Evolutionary conservation across 2,329 filamentous ascomycete genomes (phyloP), one percentile per base, ranked within the genome.

Genomic region (Lachnellula arida): DNA sequence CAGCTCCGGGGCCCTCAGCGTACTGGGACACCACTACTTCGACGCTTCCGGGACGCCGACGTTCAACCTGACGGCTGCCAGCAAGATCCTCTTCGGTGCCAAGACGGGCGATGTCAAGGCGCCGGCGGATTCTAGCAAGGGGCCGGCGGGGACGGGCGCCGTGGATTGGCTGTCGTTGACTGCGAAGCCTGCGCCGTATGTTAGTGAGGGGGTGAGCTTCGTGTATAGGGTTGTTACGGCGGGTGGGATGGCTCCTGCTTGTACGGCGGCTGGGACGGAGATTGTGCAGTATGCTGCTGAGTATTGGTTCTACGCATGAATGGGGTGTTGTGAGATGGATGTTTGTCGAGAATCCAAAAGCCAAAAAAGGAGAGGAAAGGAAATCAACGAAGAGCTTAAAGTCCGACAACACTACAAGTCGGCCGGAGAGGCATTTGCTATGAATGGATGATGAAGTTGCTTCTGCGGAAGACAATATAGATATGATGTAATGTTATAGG

Each of bases 141-240:
- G 68, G 17, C 66, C 67, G 15, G 42, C 17, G 1, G 55, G 59
- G 15, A 66, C 63, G 7, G 65, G 65, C 2, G 68, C 68, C 0
- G 68, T 70, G 3, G 62, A 64, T 14, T 70, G 68, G 68, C 48
- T 70, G 43, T 49, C 60, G 9, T 55, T 70, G 50, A 40, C 49
- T n/a, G 55, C 60, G n/a, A 68, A 68, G 54, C 44, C 44, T 14
- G 39, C 51, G 1, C 28, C 39, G 3, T 65, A 64, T 49, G 46
- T 43, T 2, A 65, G 60, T 25, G 53, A 60, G 17, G 65, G 66
- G 4, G 28, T 66, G 3, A 17, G 32, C 2, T 19, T 57, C 25
- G 68, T 65, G 8, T 70, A 70, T 44, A 54, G 68, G 28, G 62
- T 70, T n/a, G 63, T 58, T 28, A 70, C 68, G 4, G 67, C 65